Conservation (phyloP, 2,329 filamentous ascomycete species). For the Eutypella sp. region DNA sequence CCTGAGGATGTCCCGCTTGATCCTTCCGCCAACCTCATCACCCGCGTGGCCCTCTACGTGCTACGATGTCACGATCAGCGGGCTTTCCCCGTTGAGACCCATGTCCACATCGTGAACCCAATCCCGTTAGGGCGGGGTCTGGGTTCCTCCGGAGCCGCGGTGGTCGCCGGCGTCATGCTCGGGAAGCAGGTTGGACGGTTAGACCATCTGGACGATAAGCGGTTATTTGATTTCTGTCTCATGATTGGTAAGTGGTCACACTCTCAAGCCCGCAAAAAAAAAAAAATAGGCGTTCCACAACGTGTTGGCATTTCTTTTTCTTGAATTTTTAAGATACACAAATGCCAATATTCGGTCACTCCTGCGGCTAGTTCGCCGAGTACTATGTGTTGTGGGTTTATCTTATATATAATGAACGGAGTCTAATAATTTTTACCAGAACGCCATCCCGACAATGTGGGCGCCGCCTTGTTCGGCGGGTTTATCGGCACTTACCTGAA, state of each 20-base stretch:
- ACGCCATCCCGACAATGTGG: slow-evolving; percentile 90
- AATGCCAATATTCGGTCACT: no score
- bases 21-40: slow-evolving; percentile 87
- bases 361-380: no score
- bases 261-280: no score
- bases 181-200: slow-evolving; percentile 84
- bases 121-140: slow-evolving; percentile 90
- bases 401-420: slow-evolving; percentile 1
- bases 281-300: no score
- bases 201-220: slow-evolving; percentile 65
- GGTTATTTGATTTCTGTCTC: slow-evolving; percentile 90
- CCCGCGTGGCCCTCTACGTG: slow-evolving; percentile 89
- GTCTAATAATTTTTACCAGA: slow-evolving; percentile 42
- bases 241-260: slow-evolving; percentile 85
- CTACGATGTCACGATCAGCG: slow-evolving; percentile 86
- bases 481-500: slow-evolving; percentile 97
- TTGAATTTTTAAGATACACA: no score
- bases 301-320: no score
- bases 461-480: slow-evolving; percentile 89
- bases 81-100: slow-evolving; percentile 77
- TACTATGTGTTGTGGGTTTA: no score
- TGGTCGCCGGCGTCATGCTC: slow-evolving; percentile 90
- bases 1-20: slow-evolving; percentile 73
- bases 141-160: slow-evolving; percentile 92
- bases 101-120: slow-evolving; percentile 91